These are phyloP conservation scores for Nelumbo lutea DNA, from an alignment of 164 flowering plant species.

Conservation along the genomic window DNA sequence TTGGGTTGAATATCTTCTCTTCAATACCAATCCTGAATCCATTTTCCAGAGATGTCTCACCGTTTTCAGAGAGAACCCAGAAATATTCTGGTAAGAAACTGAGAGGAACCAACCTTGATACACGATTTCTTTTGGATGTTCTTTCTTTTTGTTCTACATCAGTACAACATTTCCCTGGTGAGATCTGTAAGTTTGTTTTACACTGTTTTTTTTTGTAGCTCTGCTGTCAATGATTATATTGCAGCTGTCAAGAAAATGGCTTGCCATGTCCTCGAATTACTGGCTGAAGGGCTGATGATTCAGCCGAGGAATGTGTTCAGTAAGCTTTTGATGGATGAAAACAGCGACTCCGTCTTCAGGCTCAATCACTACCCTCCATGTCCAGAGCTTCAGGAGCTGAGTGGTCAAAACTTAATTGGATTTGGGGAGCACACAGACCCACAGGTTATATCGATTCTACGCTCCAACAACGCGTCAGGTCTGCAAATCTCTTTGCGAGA, in stretches of 20 bases:
- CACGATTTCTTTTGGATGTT: neutral
- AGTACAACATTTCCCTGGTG: neutral
- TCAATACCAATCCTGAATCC: conserved; percentile 37
- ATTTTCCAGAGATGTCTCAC: conserved; percentile 21
- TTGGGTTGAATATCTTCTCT: conserved; percentile 85
- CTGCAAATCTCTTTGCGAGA: conserved; percentile 71
- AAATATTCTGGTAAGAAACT: conserved; percentile 42
- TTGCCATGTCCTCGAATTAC: conserved; percentile 47
- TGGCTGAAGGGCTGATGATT: conserved; percentile 59
- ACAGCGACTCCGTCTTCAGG: conserved; percentile 75
- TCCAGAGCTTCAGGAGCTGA: conserved; percentile 41
- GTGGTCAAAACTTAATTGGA: conserved; percentile 50
- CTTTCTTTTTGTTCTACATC: neutral
- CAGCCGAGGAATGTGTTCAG: conserved; percentile 49
- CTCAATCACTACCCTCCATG: conserved; percentile 87
- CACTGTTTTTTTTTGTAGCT: conserved; percentile 23
- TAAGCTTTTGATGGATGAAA: conserved; percentile 47
- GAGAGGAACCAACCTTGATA: neutral
- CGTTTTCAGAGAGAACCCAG: conserved; percentile 41
- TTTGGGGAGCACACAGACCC: conserved; percentile 99
- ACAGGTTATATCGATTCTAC: conserved; percentile 69
- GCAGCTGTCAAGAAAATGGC: conserved; percentile 44
- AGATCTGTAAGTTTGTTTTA: neutral
- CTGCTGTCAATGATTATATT: conserved; percentile 43
- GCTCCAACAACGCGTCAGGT: conserved; percentile 78